Evolutionary conservation across 1,284 basidiomycete species (phyloP), one percentile per base, ranked within the genome.

Genomic region (Boletus sp.): DNA sequence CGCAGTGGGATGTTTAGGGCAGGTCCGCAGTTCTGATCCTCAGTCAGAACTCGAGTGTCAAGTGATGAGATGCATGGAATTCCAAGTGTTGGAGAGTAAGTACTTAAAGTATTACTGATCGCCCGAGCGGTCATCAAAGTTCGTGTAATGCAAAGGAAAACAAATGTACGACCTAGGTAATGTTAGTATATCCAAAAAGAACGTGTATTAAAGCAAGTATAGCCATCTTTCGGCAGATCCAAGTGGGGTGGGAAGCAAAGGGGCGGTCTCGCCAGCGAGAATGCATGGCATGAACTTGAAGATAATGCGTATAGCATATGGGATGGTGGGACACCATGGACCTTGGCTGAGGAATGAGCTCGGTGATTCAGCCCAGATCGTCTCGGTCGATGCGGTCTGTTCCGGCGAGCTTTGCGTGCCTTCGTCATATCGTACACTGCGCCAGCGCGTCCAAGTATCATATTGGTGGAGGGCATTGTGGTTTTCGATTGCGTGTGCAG

Each of bases 131-230:
- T 30, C 22, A 14, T 30, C 17, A n/a, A 20, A 16, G 9, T 22
- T 33, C 25, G 52, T 33, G 35, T n/a, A 6, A 41, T 35, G 47
- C n/a, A 39, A 44, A 33, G 25, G 16, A 38, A 45, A 36, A 8
- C 7, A 20, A 42, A 51, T 55, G 46, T 40, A 32, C 23, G 30
- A 29, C 22, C 35, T 13, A 38, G 23, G 36, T 49, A 42, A 39
- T 27, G 40, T 39, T 44, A 44, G 38, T 48, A 61, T 53, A 42
- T 49, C 40, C 52, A 49, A 29, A 48, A 54, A 50, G 48, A 61
- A 64, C 5, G 56, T 45, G 60, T 48, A 62, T 60, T 56, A 60
- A 64, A 58, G 17, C 20, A 44, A 50, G 34, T 22, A 40, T 59
- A 51, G 25, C 40, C 19, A 36, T 53, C 48, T 59, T 52, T 38